These are phyloP conservation scores for Evernia prunastri DNA, from an alignment of 495 filamentous ascomycete genomes.

Conservation along the genomic window DNA sequence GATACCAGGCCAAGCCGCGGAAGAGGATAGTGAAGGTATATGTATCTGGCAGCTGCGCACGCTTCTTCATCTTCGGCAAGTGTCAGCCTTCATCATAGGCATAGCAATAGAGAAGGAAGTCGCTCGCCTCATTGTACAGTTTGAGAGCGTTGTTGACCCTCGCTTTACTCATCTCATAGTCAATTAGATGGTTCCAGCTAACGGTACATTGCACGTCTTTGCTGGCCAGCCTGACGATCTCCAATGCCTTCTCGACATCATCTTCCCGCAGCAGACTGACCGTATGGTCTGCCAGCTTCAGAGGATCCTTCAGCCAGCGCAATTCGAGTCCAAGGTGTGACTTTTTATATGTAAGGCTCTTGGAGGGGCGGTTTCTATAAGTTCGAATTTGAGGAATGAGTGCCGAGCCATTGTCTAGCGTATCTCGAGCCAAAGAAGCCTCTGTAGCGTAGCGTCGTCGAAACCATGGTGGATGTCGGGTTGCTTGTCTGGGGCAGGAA, in stretches of 20 bases:
- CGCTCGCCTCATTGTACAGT: conserved; percentile 73
- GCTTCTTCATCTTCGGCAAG: conserved; percentile 80
- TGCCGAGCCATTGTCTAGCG: not conserved
- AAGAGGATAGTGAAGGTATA: conserved; percentile 80
- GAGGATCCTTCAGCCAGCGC: conserved; percentile 58
- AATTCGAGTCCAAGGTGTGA: conserved; percentile 46
- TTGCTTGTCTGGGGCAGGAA: not conserved
- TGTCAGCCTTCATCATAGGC: not conserved
- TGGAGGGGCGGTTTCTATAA: not conserved
- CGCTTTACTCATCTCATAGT: conserved; percentile 56
- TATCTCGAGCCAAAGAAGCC: not conserved
- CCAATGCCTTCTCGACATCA: conserved; percentile 55
- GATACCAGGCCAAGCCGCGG: conserved; percentile 57
- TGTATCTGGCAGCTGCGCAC: conserved; percentile 63
- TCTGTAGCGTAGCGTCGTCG: conserved; percentile 12
- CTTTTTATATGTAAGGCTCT: conserved; percentile 5
- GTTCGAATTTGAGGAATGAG: not conserved
- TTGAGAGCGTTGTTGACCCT: conserved; percentile 58
- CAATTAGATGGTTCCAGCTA: conserved; percentile 82
- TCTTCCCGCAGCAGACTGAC: conserved; percentile 45
- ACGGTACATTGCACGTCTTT: conserved; percentile 54
- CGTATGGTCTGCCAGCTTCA: conserved; percentile 58
- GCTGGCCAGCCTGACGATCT: conserved; percentile 60
- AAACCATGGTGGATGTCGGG: conserved; percentile 5
- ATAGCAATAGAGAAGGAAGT: conserved; percentile 1